Conservation (phyloP, 2,329 filamentous ascomycete species). For the Talaromyces sp. region DNA sequence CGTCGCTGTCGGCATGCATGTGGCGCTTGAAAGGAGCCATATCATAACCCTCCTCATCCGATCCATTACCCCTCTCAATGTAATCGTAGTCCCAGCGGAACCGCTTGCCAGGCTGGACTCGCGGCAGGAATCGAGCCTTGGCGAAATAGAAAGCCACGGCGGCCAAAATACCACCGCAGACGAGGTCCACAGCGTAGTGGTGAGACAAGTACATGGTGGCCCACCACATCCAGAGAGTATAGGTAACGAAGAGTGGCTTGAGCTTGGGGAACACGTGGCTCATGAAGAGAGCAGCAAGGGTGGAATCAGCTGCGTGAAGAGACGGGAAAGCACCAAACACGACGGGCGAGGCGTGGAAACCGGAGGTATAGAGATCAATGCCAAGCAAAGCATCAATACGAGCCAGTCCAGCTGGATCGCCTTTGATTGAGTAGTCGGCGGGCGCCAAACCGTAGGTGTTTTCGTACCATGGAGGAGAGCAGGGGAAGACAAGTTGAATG, state of each 20-base stretch:
- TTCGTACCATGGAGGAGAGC: constrained; percentile 96
- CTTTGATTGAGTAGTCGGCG: constrained; percentile 86
- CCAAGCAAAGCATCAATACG: constrained; percentile 88
- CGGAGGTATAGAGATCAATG: constrained; percentile 87
- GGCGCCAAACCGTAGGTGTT: constrained; percentile 86
- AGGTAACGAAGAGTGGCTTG: constrained; percentile 73
- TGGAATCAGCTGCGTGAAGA: constrained; percentile 83
- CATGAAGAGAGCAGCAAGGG: constrained; percentile 88
- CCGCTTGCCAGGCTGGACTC: constrained; percentile 76
- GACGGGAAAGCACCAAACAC: constrained; percentile 96
- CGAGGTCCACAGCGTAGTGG: constrained; percentile 92
- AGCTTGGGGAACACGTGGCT: constrained; percentile 84
- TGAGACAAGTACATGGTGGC: constrained; percentile 97
- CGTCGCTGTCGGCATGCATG: constrained; percentile 68
- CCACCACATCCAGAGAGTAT: constrained; percentile 96
- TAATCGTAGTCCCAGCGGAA: constrained; percentile 96
- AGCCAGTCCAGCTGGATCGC: constrained; percentile 83
- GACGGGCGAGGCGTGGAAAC: constrained; percentile 83
- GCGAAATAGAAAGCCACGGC: constrained; percentile 78
- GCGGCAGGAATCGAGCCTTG: constrained; percentile 75
- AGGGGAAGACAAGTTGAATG: constrained; percentile 87
- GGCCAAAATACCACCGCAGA: constrained; percentile 76
- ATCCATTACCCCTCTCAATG: constrained; percentile 73
- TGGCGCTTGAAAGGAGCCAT: constrained; percentile 57
- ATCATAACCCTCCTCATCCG: constrained; percentile 51